phyloP scores from a whole-genome alignment of 2,329 filamentous ascomycete genomes.

The Botrytis cinerea region DNA sequence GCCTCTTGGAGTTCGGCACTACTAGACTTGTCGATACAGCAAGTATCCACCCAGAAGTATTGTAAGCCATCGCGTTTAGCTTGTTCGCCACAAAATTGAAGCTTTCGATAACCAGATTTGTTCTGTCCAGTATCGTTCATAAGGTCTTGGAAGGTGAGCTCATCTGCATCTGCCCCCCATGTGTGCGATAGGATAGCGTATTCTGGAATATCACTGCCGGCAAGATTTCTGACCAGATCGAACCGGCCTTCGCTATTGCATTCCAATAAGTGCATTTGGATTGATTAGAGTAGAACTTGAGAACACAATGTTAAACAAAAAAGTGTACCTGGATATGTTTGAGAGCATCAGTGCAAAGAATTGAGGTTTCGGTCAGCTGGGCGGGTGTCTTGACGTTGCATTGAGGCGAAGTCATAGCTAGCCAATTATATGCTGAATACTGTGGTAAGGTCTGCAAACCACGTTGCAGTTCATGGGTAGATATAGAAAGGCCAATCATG shows the following conservation, averaged over 20 bases:
- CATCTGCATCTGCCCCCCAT: conserved; percentile 31
- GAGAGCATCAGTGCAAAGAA: no score
- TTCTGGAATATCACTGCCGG: conserved; percentile 26
- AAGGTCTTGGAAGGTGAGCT: conserved; percentile 31
- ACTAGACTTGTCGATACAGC: conserved; percentile 29
- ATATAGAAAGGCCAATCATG: neutral
- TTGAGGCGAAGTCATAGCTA: neutral
- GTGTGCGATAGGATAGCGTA: conserved; percentile 39
- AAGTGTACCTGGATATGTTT: neutral
- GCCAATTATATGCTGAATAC: neutral
- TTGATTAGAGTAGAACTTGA: neutral
- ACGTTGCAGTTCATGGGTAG: neutral
- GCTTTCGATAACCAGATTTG: conserved; percentile 29
- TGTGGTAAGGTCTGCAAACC: neutral
- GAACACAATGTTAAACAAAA: neutral
- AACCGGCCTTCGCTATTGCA: conserved; percentile 25
- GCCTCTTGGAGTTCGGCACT: conserved; percentile 28
- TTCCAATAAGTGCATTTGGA: conserved; percentile 28
- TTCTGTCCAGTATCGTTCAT: conserved; percentile 13
- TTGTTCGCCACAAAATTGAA: conserved; percentile 29
- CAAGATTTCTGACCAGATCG: conserved; percentile 23
- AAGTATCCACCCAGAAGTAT: conserved; percentile 30
- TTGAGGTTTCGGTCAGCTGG: neutral
- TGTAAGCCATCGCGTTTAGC: conserved; percentile 26
- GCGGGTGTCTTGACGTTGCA: neutral